A percentile compares a stretch with the other conserved stretches of the same genome.
Evolutionary conservation across 2,329 filamentous ascomycete species (phyloP).

Genomic region (Neonectria hederae): DNA sequence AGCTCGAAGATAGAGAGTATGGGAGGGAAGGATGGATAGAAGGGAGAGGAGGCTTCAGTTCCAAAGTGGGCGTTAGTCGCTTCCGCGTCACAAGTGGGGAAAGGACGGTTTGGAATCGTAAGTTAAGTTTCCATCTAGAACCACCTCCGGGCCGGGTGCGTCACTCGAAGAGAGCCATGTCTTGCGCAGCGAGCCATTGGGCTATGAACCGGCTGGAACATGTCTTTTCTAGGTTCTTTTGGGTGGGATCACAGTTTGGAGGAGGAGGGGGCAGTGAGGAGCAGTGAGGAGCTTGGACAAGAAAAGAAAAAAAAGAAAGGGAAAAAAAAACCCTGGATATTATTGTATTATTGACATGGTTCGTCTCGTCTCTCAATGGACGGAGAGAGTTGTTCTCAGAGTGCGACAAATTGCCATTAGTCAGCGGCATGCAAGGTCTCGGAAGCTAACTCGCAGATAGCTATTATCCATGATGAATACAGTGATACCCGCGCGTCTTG

Average conservation of each 20-base stretch:
- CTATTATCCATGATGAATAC: conserved; percentile 2
- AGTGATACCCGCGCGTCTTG: conserved; percentile 8
- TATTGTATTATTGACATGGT: neutral
- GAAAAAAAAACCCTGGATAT: neutral
- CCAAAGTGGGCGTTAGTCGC: conserved; percentile 24
- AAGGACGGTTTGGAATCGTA: conserved; percentile 10
- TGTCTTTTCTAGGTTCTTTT: neutral
- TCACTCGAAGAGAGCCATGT: conserved; percentile 3
- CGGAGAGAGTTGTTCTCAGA: neutral
- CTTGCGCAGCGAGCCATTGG: conserved; percentile 4
- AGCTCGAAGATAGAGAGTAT: neutral
- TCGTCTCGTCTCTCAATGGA: no score
- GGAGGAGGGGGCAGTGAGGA: neutral
- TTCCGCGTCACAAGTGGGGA: conserved; percentile 10
- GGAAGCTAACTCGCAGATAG: neutral
- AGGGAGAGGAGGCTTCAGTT: conserved; percentile 1
- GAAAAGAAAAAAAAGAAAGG: no score
- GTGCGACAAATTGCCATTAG: conserved; percentile 1
- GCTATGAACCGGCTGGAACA: neutral
- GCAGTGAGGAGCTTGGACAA: neutral
- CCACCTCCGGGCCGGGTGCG: conserved; percentile 3
- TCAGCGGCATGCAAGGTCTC: neutral
- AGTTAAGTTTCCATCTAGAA: conserved; percentile 5
- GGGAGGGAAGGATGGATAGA: neutral
- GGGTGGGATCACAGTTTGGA: conserved; percentile 4